A percentile compares a stretch with the other conserved stretches of the same genome.
Evolutionary conservation across 345 rosid genomes (phyloP).

Genomic region (Kernera saxatilis): DNA sequence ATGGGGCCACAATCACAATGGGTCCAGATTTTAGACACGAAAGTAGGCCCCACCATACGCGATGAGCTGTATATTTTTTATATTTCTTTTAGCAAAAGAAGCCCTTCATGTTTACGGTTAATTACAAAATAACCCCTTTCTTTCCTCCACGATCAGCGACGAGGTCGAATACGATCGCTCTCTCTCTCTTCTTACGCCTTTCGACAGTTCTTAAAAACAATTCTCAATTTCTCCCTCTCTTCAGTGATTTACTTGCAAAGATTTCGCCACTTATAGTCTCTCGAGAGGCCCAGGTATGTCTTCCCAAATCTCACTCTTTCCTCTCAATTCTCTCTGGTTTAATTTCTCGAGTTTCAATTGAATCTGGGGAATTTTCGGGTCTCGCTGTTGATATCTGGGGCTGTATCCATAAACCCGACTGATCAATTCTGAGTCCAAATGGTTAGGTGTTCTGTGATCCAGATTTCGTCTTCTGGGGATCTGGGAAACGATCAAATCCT

Average conservation of each 20-base stretch:
- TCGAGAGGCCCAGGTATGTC: constrained; percentile 20
- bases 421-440: not conserved
- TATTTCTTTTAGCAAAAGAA: not conserved
- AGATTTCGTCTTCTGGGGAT: constrained; percentile 5
- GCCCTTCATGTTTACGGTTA: not conserved
- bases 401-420: not conserved
- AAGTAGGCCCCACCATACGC: not conserved
- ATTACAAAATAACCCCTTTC: not conserved
- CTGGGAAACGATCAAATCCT: not conserved
- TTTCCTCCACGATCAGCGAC: constrained; percentile 28
- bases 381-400: not conserved
- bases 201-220: not conserved
- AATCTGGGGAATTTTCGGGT: constrained; percentile 4
- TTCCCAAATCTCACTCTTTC: constrained; percentile 6
- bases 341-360: not conserved
- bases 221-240: not conserved
- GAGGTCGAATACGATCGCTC: constrained; percentile 23
- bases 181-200: not conserved
- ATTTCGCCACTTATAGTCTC: not conserved
- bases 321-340: constrained; percentile 4
- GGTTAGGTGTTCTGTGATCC: not conserved
- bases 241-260: constrained; percentile 15
- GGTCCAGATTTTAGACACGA: constrained; percentile 5
- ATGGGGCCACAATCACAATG: not conserved
- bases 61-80: constrained; percentile 20